Evolutionary conservation across 441 rosid species (phyloP).

Genomic region (Euphorbia schlechtendalii): DNA sequence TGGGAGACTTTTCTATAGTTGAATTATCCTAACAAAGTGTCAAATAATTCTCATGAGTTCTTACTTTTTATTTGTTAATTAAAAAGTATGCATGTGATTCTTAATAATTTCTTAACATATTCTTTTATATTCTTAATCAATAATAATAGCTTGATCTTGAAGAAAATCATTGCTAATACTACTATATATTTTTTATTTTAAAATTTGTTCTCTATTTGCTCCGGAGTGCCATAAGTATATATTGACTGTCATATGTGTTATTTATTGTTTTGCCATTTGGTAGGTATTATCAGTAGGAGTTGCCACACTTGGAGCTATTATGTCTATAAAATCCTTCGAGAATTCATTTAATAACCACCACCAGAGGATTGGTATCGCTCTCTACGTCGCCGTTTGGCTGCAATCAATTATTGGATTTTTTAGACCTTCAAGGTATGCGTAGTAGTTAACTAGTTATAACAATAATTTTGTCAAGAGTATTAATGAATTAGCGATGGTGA

Average conservation of each 20-base stretch:
- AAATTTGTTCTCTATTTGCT: background rate
- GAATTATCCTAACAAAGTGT: background rate
- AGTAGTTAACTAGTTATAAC: no score
- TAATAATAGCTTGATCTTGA: constrained; percentile 10
- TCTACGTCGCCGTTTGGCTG: constrained; percentile 69
- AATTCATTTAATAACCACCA: constrained; percentile 76
- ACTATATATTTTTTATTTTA: background rate
- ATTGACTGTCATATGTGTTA: no score
- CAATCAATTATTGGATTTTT: constrained; percentile 64
- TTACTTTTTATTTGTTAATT: background rate
- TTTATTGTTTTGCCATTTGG: background rate
- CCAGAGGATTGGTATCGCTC: constrained; percentile 69
- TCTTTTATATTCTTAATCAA: background rate
- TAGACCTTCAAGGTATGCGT: constrained; percentile 57
- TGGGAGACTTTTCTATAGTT: background rate
- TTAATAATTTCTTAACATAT: constrained; percentile 8
- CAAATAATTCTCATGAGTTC: constrained; percentile 9
- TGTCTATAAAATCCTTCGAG: constrained; percentile 64
- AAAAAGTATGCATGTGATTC: constrained; percentile 1
- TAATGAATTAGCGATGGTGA: no score
- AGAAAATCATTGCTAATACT: background rate
- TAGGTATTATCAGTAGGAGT: constrained; percentile 51
- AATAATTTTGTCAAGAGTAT: no score
- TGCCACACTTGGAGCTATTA: constrained; percentile 70
- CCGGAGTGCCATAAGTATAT: background rate